Base-by-base conservation (phyloP, 2,329 filamentous ascomycete species). In the Aspergillus phoenicis region DNA sequence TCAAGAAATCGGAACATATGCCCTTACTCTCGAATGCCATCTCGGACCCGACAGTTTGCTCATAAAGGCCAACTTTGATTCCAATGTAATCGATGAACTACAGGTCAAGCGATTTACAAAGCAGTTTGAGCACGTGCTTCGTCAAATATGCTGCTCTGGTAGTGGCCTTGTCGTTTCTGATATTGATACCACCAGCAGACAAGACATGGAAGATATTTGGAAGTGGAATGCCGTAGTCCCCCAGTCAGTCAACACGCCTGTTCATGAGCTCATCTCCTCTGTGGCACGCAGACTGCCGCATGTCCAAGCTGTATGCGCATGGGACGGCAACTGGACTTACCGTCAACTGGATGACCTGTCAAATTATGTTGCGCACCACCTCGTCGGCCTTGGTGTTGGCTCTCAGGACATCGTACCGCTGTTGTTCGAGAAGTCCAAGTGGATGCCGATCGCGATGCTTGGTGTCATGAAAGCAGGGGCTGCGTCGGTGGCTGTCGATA, bases 241-340 rank as follows among this genome's bases (percentile, higher is more conserved):
- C 45, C 45, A 4, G 45, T 26, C 45, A 49, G 45, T 24, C 17
- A 10, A 26, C 5, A 26, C 45, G 20, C 20, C 17, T 26, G 20
- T 49, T 7, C 45, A 49, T 15, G 45, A 49, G 5, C 8, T 49
- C 2, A 49, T 49, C 45, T 8, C 45, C 45, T 7, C 6, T 7
- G 7, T 8, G 45, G 45, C 45, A 7, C 41, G 13, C 4, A 8
- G 28, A 7, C 54, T 6, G 33, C 41, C 54, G 6, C 22, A 5
- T 7, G 22, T 26, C 6, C 41, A 30, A 28, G 48, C 59, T 11
- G 33, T 61, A 15, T 36, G 26, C 15, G 41, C 54, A 45, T 59
- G 55, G 56, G 60, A 62, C 26, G 51, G 51, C 5, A 8, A 39
- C 11, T n/a, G 47, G 7, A 59, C 57, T 5, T 59, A 59, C 51